A percentile compares a stretch with the other conserved stretches of the same genome.
Evolutionary conservation across 345 rosid species (phyloP).

Genomic region (Gossypium raimondii): DNA sequence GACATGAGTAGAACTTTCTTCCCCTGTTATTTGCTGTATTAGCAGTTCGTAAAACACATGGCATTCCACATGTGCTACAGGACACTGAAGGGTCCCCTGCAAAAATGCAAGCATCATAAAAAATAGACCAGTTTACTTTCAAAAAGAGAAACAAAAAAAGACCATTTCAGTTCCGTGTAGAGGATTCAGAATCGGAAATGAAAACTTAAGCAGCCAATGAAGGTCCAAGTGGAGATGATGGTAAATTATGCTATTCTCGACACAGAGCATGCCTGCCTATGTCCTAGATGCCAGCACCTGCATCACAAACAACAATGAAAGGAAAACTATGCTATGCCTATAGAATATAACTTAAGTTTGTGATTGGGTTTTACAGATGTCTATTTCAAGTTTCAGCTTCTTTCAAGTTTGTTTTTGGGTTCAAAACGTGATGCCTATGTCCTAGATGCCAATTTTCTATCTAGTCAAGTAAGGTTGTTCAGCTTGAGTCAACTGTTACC

Average conservation of each 20-base stretch:
- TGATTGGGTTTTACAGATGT: background rate
- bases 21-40: constrained; percentile 87
- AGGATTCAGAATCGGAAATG: background rate
- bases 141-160: too few species aligned
- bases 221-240: background rate
- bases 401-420: background rate
- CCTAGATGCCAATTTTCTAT: background rate
- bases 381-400: background rate
- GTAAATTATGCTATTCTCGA: background rate
- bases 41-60: constrained; percentile 71
- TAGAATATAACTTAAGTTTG: background rate
- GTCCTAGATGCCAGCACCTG: background rate
- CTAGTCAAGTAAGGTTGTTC: background rate
- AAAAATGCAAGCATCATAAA: constrained; percentile 13
- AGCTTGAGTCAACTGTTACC: background rate
- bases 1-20: constrained; percentile 84
- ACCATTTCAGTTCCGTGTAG: background rate
- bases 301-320: background rate
- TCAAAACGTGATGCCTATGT: background rate
- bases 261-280: background rate
- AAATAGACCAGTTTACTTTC: background rate
- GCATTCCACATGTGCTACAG: constrained; percentile 65
- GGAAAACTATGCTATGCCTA: background rate
- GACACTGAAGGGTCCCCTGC: constrained; percentile 67
- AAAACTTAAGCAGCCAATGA: background rate